A percentile compares a stretch with the other conserved stretches of the same genome.
These are phyloP conservation scores for Mariannaea elegans DNA, from an alignment of 2,329 filamentous ascomycete species.

Conservation along the genomic window DNA sequence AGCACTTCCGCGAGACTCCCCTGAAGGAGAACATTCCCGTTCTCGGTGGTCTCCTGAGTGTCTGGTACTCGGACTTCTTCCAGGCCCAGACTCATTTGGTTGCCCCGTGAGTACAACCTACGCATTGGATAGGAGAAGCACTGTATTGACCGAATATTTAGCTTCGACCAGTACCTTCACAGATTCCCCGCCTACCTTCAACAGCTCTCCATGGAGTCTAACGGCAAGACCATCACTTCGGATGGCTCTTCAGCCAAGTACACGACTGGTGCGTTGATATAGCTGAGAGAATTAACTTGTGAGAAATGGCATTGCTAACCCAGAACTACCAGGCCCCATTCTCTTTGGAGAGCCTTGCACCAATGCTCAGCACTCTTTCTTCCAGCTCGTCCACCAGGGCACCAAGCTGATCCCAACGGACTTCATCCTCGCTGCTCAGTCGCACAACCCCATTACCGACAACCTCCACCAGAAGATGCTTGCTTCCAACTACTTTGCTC, in stretches of 20 bases:
- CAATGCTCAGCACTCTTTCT: conserved; percentile 99
- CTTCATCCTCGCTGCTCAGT: conserved; percentile 96
- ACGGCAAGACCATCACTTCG: conserved; percentile 95
- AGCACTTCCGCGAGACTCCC: conserved; percentile 92
- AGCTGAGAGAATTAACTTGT: not conserved
- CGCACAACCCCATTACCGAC: conserved; percentile 92
- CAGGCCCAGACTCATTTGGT: conserved; percentile 97
- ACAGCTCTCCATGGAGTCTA: conserved; percentile 99
- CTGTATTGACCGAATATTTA: conserved; percentile 44
- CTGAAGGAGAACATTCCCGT: conserved; percentile 95
- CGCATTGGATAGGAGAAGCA: not conserved
- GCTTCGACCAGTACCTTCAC: conserved; percentile 98
- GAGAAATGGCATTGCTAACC: conserved; percentile 28
- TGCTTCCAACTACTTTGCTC: conserved; percentile 90
- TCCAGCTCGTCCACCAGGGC: conserved; percentile 98
- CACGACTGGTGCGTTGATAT: conserved; percentile 72
- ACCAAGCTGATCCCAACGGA: conserved; percentile 98
- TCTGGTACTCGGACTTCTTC: conserved; percentile 99
- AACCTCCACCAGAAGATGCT: conserved; percentile 98
- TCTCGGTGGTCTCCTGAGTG: conserved; percentile 89
- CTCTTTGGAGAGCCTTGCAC: conserved; percentile 98
- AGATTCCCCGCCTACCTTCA: conserved; percentile 99
- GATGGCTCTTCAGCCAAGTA: conserved; percentile 93
- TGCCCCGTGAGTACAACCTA: conserved; percentile 74
- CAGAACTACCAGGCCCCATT: conserved; percentile 70